Conservation (phyloP, 129 eudicot genomes). For the Ambrosia artemisiifolia region DNA sequence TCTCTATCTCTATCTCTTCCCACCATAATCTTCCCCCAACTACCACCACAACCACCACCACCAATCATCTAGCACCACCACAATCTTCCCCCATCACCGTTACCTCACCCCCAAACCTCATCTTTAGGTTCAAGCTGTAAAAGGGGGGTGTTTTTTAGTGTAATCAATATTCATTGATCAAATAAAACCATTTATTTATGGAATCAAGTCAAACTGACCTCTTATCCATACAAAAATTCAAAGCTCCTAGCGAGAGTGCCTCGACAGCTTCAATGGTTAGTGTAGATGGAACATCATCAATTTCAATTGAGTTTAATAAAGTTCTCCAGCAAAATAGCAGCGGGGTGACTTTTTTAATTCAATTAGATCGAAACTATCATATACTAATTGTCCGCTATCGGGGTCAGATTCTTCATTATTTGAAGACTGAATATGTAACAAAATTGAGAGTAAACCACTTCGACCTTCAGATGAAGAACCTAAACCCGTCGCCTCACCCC, state of each 20-base stretch:
- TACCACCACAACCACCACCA: too few relatives aligned
- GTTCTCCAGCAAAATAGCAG: constrained; percentile 60
- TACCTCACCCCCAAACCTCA: too few relatives aligned
- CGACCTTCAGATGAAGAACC: constrained; percentile 56
- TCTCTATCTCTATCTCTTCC: too few relatives aligned
- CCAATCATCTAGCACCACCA: too few relatives aligned
- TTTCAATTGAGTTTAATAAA: constrained; percentile 49
- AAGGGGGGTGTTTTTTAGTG: constrained; percentile 3
- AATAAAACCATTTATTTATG: neutral
- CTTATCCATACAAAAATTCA: constrained; percentile 67
- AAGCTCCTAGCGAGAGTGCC: constrained; percentile 57
- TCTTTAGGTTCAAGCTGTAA: constrained; percentile 58
- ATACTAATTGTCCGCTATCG: constrained; percentile 28
- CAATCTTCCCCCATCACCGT: too few relatives aligned
- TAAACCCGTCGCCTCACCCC: too few relatives aligned
- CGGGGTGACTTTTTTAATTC: constrained; percentile 64
- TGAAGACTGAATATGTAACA: constrained; percentile 32
- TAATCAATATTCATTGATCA: neutral
- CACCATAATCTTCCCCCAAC: too few relatives aligned
- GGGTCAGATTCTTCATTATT: constrained; percentile 39
- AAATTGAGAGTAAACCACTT: constrained; percentile 52
- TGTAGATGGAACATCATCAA: constrained; percentile 46
- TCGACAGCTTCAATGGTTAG: constrained; percentile 51
- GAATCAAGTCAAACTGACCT: constrained; percentile 42
- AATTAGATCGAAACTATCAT: constrained; percentile 26